Conservation (phyloP, 1,284 basidiomycete genomes). For the Austroboletus niveus region DNA sequence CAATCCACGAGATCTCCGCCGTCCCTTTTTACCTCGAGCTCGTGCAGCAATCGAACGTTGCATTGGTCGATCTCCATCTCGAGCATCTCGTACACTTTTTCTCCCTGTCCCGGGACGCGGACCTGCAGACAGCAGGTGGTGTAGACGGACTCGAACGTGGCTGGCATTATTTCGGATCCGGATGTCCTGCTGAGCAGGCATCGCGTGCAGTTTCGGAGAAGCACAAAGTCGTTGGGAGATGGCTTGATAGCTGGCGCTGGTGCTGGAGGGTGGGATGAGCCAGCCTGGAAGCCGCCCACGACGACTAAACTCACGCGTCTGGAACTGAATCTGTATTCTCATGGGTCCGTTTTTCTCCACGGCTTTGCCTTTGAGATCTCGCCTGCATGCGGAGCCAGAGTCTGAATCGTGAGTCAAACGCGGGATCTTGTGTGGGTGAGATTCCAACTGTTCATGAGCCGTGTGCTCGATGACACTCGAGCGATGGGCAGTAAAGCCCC, state of each 20-base stretch:
- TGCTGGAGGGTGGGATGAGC: slow-evolving; percentile 13
- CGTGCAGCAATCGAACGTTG: slow-evolving; percentile 37
- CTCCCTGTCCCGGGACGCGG: slow-evolving; percentile 47
- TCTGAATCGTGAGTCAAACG: slow-evolving; percentile 63
- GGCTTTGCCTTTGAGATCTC: slow-evolving; percentile 28
- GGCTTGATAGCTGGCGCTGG: neutral
- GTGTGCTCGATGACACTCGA: slow-evolving; percentile 34
- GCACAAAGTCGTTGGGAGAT: slow-evolving; percentile 16
- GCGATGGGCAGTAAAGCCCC: slow-evolving; percentile 47
- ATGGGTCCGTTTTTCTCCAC: slow-evolving; percentile 36
- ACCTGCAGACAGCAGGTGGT: slow-evolving; percentile 55
- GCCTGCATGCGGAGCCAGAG: slow-evolving; percentile 58
- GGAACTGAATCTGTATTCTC: slow-evolving; percentile 44
- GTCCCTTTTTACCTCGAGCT: slow-evolving; percentile 31
- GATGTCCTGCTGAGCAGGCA: slow-evolving; percentile 41
- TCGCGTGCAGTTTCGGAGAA: slow-evolving; percentile 44
- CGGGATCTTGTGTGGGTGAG: slow-evolving; percentile 64
- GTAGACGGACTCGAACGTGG: slow-evolving; percentile 57
- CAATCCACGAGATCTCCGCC: slow-evolving; percentile 41
- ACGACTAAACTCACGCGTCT: slow-evolving; percentile 33
- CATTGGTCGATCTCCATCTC: slow-evolving; percentile 55
- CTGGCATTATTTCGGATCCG: slow-evolving; percentile 34
- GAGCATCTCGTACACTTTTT: slow-evolving; percentile 51
- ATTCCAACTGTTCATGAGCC: slow-evolving; percentile 39
- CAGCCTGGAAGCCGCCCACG: neutral